Conservation (phyloP, 768 basidiomycete genomes). For the Chalciporus chontae region DNA sequence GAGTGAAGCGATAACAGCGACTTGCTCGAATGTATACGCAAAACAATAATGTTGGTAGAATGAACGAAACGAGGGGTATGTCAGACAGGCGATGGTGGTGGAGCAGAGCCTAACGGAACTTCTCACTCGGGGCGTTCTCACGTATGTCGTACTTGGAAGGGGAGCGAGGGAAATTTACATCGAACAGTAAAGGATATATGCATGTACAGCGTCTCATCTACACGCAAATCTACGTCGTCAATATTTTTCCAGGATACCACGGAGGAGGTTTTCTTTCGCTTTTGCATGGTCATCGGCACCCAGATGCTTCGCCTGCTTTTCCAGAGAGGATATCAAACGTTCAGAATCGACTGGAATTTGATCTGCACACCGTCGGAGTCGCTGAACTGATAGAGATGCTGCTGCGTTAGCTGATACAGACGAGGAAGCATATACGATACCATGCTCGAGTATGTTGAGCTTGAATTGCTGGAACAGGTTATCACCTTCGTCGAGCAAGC, state of each 20-base stretch:
- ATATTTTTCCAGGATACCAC: conserved; percentile 33
- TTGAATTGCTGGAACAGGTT: conserved; percentile 50
- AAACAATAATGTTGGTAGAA: not conserved
- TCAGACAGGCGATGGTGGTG: conserved; percentile 3
- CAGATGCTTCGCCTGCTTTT: conserved; percentile 49
- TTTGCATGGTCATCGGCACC: conserved; percentile 31
- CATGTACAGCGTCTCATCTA: not conserved
- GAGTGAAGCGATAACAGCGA: not conserved
- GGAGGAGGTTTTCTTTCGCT: conserved; percentile 33
- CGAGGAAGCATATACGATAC: conserved; percentile 32
- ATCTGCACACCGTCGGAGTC: conserved; percentile 39
- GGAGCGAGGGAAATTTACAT: not conserved
- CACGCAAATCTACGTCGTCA: conserved; percentile 2
- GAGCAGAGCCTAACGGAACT: conserved; percentile 2
- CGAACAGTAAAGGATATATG: not conserved
- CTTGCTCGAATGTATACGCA: not conserved
- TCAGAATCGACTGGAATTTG: conserved; percentile 52
- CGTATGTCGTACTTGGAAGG: conserved; percentile 6
- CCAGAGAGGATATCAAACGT: conserved; percentile 45
- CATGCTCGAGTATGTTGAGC: conserved; percentile 40
- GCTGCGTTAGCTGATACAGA: conserved; percentile 8
- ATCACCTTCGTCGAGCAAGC: conserved; percentile 46
- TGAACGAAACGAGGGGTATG: conserved; percentile 5
- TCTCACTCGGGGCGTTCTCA: conserved; percentile 17
- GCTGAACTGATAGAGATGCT: conserved; percentile 38